Evolutionary conservation across 202 grass and related monocot species (phyloP), one percentile per base, ranked within the genome.

Genomic region (Carex arenaria): DNA sequence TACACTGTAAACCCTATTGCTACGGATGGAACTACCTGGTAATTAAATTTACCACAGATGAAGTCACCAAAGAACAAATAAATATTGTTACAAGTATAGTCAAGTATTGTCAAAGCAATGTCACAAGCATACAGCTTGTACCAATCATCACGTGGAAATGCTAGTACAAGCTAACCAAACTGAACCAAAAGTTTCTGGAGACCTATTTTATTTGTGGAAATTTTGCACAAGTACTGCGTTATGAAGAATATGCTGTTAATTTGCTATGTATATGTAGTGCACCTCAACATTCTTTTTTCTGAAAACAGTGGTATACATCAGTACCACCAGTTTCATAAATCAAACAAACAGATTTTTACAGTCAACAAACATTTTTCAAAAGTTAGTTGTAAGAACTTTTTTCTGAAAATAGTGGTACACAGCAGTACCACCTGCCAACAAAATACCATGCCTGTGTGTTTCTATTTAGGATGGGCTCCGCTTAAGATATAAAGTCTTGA

Each of bases 1-100:
- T 95, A 95, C 70, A 92, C 82, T 55, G 95, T 98, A 89, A 98
- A 98, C 49, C 93, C 93, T 85, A 95, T 95, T 51, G 95, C 93
- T 80, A 98, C 95, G 2, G 89, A 98, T 84, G 95, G 95, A 17
- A 95, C 93, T 45, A 93, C 91, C 95, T 92, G 87, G 19, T 51
- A 83, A 85, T 85, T 15, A 52, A 28, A 52, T 73, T 73, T 73
- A 73, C 10, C 10, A 51, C 11, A 73, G n/a, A 47, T 23, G 20
- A 61, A 30, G 22, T 18, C 6, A 64, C n/a, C 7, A 43, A 84
- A 69, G 64, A 72, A 43, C 19, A 85, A 72, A 4, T 32, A 7
- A 85, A 85, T 51, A 12, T 61, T 73, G 73, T 73, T 15, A 64
- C 0, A 86, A 74, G 43, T 20, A 22, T 63, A 15, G 72, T 10